Evolutionary conservation across 2,329 filamentous ascomycete species (phyloP).

Genomic region (Lasiodiplodia gonubiensis): DNA sequence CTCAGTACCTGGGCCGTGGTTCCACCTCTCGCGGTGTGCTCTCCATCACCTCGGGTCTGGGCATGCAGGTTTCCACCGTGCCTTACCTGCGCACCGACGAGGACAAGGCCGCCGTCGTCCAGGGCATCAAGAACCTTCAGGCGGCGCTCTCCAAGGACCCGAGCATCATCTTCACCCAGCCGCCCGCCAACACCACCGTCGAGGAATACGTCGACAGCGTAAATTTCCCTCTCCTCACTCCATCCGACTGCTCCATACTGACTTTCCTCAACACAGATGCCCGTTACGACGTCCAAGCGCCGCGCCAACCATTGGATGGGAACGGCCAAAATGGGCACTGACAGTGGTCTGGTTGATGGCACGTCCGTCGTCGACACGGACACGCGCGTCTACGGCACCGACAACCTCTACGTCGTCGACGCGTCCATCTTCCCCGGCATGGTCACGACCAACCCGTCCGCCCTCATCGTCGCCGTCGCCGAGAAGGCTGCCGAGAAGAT

Average conservation of each 20-base stretch:
- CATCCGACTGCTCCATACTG: neutral
- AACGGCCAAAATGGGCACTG: constrained; percentile 61
- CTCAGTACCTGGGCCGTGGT: constrained; percentile 68
- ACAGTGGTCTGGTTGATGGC: constrained; percentile 50
- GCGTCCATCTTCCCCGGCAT: constrained; percentile 54
- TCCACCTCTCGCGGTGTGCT: constrained; percentile 66
- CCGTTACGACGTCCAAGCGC: constrained; percentile 46
- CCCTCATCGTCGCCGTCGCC: constrained; percentile 44
- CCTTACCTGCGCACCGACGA: constrained; percentile 64
- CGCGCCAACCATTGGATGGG: constrained; percentile 58
- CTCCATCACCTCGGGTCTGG: constrained; percentile 64
- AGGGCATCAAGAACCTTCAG: constrained; percentile 66
- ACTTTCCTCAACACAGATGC: constrained; percentile 32
- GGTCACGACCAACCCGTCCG: constrained; percentile 47
- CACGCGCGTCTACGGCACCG: constrained; percentile 56
- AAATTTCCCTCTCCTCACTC: constrained; percentile 14
- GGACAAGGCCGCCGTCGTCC: constrained; percentile 68
- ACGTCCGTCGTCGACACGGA: constrained; percentile 57
- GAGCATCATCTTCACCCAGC: constrained; percentile 56
- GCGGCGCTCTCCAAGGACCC: constrained; percentile 60
- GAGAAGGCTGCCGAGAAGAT: constrained; percentile 49
- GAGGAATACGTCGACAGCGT: constrained; percentile 61
- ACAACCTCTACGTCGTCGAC: constrained; percentile 55
- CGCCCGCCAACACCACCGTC: constrained; percentile 55
- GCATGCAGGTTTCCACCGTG: constrained; percentile 62